phyloP scores from a whole-genome alignment of 352 stramenopile genomes.

The Globisporangium paddicum region DNA sequence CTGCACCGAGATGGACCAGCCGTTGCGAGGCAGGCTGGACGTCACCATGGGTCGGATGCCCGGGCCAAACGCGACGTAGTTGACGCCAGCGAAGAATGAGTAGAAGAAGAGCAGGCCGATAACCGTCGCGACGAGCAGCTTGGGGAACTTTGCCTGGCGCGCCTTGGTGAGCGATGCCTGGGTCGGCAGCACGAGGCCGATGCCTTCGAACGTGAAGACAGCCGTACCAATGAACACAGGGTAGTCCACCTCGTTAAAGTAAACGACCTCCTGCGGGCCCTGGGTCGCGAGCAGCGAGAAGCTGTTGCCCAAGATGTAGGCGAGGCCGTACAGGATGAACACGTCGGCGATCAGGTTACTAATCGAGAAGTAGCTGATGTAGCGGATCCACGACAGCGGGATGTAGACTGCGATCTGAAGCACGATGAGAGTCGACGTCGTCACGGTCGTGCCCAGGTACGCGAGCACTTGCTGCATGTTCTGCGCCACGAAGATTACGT shows the following conservation, averaged over 20 bases:
- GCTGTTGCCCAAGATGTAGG: slow-evolving; percentile 70
- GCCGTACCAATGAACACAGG: slow-evolving; percentile 76
- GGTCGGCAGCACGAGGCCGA: slow-evolving; percentile 73
- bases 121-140: slow-evolving; percentile 55
- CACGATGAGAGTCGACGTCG: slow-evolving; percentile 58
- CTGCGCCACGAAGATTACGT: slow-evolving; percentile 80
- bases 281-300: slow-evolving; percentile 50
- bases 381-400: slow-evolving; percentile 78
- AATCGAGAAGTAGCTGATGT: slow-evolving; percentile 86
- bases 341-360: slow-evolving; percentile 82
- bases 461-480: slow-evolving; percentile 69
- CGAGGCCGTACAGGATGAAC: slow-evolving; percentile 80
- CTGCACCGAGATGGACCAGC: slow-evolving; percentile 73
- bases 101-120: slow-evolving; percentile 75
- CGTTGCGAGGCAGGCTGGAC: slow-evolving; percentile 63
- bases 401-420: slow-evolving; percentile 74
- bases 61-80: slow-evolving; percentile 76
- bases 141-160: slow-evolving; percentile 60
- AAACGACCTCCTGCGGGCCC: slow-evolving; percentile 42
- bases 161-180: slow-evolving; percentile 58
- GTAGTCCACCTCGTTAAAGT: slow-evolving; percentile 74
- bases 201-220: slow-evolving; percentile 81
- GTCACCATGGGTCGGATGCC: slow-evolving; percentile 63
- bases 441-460: slow-evolving; percentile 39
- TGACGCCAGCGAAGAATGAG: slow-evolving; percentile 73